These are phyloP conservation scores for Exophiala sideris DNA, from an alignment of 2,329 filamentous ascomycete genomes.

Conservation along the genomic window DNA sequence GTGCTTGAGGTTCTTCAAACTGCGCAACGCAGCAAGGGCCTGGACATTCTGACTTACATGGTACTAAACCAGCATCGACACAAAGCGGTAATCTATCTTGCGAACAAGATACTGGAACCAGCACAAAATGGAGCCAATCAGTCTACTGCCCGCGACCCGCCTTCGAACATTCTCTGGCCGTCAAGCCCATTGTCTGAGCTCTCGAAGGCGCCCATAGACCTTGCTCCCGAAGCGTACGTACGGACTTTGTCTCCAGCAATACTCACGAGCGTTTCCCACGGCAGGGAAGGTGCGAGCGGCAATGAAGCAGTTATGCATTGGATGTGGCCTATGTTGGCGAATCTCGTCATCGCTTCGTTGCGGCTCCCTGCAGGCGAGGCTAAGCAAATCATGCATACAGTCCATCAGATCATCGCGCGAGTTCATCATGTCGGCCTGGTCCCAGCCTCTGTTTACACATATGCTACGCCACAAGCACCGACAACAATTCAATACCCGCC, in stretches of 20 bases:
- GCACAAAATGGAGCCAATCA: conserved; percentile 28
- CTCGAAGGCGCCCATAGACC: conserved; percentile 33
- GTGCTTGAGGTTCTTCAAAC: conserved; percentile 34
- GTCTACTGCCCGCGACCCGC: conserved; percentile 22
- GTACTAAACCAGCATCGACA: conserved; percentile 40
- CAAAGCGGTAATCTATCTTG: conserved; percentile 39
- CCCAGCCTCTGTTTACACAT: conserved; percentile 44
- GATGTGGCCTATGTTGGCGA: conserved; percentile 17
- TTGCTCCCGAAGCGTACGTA: conserved; percentile 8
- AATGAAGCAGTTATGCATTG: conserved; percentile 11
- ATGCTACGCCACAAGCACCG: conserved; percentile 30
- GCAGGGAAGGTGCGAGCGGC: not conserved
- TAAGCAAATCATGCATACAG: conserved; percentile 42
- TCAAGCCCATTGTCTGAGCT: conserved; percentile 22
- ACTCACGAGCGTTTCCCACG: not conserved
- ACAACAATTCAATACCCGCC: conserved; percentile 40
- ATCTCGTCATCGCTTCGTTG: conserved; percentile 42
- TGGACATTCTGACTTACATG: conserved; percentile 41
- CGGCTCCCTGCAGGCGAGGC: conserved; percentile 35
- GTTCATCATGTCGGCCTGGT: conserved; percentile 45
- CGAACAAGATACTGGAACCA: conserved; percentile 39
- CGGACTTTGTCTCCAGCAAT: not conserved
- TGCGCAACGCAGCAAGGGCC: conserved; percentile 29
- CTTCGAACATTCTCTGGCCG: conserved; percentile 34
- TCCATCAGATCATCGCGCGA: conserved; percentile 43